phyloP scores from a whole-genome alignment of 495 filamentous ascomycete species.

The Podospora didyma region DNA sequence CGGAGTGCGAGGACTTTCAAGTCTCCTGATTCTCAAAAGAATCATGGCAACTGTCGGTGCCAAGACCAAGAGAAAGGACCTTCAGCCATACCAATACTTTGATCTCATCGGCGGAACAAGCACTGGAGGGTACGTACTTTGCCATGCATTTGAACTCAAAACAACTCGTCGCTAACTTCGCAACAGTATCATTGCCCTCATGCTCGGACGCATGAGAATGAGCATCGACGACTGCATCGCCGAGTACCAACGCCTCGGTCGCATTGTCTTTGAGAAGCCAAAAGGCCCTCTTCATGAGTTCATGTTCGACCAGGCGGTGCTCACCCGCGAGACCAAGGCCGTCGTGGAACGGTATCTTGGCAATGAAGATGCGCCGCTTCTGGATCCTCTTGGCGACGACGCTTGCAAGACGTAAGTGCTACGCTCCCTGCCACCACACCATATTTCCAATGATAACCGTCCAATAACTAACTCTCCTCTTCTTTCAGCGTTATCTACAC shows the following conservation, averaged over 20 bases:
- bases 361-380: not conserved
- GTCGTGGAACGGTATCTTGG: not conserved
- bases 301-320: not conserved
- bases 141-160: not conserved
- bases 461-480: not conserved
- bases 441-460: too few relatives aligned
- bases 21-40: not conserved
- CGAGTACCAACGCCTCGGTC: not conserved
- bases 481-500: not conserved
- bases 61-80: not conserved
- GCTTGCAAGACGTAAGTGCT: not conserved
- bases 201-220: not conserved
- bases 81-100: not conserved
- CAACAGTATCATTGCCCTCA: not conserved
- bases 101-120: not conserved
- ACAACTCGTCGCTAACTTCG: not conserved
- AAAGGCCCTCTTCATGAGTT: not conserved
- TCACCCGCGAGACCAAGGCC: not conserved
- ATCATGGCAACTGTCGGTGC: not conserved
- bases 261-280: not conserved
- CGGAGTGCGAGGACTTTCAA: not conserved
- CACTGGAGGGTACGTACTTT: not conserved
- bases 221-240: not conserved
- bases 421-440: too few relatives aligned
- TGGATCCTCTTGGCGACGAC: not conserved